Base-by-base conservation (phyloP, 371 early-diverging fungal genomes). In the Sporodiniella umbellata region DNA sequence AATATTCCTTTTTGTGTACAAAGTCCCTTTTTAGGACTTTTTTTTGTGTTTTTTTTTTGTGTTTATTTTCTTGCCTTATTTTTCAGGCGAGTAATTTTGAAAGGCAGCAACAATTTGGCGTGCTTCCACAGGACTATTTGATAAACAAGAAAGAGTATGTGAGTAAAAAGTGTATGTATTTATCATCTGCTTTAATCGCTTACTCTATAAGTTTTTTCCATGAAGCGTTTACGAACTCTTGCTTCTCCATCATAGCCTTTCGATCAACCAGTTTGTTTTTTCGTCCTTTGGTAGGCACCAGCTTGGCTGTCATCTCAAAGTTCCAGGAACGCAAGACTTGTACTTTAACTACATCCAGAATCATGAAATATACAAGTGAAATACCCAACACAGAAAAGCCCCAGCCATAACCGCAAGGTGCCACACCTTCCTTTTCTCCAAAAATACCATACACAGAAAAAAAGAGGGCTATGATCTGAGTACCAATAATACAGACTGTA, bases 261-360 rank as follows among this genome's bases (percentile, higher is more conserved):
- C 80, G 80, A 15, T 47, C 50, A 15, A 68, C 69, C 51, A 90
- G 67, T 64, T 86, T 87, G 15, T 60, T 55, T 39, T 68, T 68
- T 40, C 87, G 83, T 15, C 65, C 48, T 10, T 67, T 70, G 0
- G 88, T 81, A 6, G 93, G 93, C 58, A 80, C 86, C 33, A 89
- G 47, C 33, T 54, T 79, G 39, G 87, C 89, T 0, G 89, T 89
- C 54, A 71, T 50, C 42, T 64, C 72, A 60, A 75, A 75, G 43
- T 66, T 75, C 93, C 95, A 94, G 50, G 61, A 48, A 17, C 84
- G 79, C 75, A 91, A 80, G 30, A 90, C 67, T 49, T 80, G 75
- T 14, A 92, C 93, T 77, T 94, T 94, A 75, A 94, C 78, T n/a
- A 88, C 68, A 65, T 95, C 95, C 25, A 95, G 74, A 33, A 93